Base-by-base conservation (phyloP, 2,329 filamentous ascomycete species). In the Emergomyces africanus region DNA sequence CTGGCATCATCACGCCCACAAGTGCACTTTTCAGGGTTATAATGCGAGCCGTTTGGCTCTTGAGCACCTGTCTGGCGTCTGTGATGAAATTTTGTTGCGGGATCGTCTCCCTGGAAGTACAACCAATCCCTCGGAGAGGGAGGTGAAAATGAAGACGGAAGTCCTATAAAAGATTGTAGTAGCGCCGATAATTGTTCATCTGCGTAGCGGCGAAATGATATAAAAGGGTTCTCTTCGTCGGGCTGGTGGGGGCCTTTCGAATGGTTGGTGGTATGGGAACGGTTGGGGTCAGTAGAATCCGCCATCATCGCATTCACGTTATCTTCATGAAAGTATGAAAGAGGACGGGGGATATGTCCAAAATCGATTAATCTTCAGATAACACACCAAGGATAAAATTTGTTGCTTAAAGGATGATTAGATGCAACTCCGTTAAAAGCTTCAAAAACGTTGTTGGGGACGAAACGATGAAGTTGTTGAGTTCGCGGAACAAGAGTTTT, bases 131-230 rank as follows among this genome's bases (percentile, higher is more conserved):
- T 67, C 28, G 67, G 56, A 14, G 69, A 66, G 23, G 72, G 70
- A 10, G 69, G 62, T 5, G 66, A 63, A 12, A 70, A 60, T 14
- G 68, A 67, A 3, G 74, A 71, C 20, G 78, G 71, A 48, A 79
- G 69, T 33, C 77, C 74, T 59, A 79, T 78, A 58, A 83, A 71
- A 20, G 76, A 76, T 62, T 79, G 78, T 59, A 84, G 69, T 57
- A 85, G 69, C 18, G 77, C 78, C 9, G 76, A 78, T 64, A 84
- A 76, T 59, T 81, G 79, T 53, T 79, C 77, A 64, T 85, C 82
- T 59, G 82, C 80, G 67, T 81, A 83, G 62, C 79, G 80, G 64
- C 83, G 82, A 71, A 85, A 84, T 35, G 78, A 74, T 59, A 83
- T 77, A 69, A 85, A 84, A 0, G 82, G 81, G 61, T 83, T 83